Conservation (phyloP, 495 filamentous ascomycete species). For the Oidiodendron maius region DNA sequence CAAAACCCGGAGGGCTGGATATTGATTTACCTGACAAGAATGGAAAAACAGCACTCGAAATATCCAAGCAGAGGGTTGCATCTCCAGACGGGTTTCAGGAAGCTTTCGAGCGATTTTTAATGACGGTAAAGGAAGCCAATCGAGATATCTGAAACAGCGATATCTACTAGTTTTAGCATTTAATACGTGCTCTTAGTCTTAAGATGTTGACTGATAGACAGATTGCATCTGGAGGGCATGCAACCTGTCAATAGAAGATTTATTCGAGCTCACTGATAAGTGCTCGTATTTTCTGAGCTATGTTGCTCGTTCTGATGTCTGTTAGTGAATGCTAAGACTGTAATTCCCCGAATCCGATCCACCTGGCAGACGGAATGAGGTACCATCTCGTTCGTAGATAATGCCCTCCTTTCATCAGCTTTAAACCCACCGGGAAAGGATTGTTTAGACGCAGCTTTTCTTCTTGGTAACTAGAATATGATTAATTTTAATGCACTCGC, state of each 20-base stretch:
- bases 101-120: no score
- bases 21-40: no score
- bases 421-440: neutral
- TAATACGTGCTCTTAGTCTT: no score
- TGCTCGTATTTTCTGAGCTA: neutral
- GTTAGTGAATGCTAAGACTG: neutral
- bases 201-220: slow-evolving; percentile 33
- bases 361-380: neutral
- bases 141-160: no score
- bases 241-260: slow-evolving; percentile 1
- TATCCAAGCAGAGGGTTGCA: no score
- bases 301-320: neutral
- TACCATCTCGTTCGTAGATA: neutral
- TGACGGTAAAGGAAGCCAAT: no score
- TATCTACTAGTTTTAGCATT: no score
- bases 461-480: neutral
- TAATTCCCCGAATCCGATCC: neutral
- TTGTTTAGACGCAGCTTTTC: neutral
- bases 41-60: no score
- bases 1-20: no score
- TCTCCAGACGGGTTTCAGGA: no score
- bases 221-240: neutral
- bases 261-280: neutral
- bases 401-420: neutral
- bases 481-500: neutral